phyloP scores from a whole-genome alignment of 257 asterid species.

The Nicotiana tomentosiformis region DNA sequence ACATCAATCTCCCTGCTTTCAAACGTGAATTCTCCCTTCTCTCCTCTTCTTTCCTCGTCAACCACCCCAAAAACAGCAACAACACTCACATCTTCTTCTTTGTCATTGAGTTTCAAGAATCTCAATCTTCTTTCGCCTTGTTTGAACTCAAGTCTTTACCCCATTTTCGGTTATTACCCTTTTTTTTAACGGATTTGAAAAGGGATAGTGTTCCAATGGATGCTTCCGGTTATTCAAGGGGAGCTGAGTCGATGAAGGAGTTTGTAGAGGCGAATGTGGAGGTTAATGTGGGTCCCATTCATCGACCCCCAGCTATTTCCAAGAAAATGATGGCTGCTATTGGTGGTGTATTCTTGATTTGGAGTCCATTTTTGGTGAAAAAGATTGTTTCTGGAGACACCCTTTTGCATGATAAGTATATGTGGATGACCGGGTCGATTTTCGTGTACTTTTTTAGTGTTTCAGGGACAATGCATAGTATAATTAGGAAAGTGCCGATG shows the following conservation, averaged over 20 bases:
- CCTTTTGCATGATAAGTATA: constrained; percentile 49
- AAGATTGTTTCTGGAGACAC: constrained; percentile 58
- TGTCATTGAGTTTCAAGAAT: constrained; percentile 59
- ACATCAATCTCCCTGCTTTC: constrained; percentile 51
- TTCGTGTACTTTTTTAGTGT: constrained; percentile 92
- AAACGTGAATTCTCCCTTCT: constrained; percentile 56
- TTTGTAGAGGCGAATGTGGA: constrained; percentile 48
- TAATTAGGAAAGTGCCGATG: constrained; percentile 92
- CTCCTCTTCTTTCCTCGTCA: constrained; percentile 53
- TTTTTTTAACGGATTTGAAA: constrained; percentile 44
- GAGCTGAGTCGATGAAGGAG: constrained; percentile 84
- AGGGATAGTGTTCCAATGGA: constrained; percentile 69
- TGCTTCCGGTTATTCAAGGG: constrained; percentile 48
- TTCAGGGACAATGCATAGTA: constrained; percentile 85
- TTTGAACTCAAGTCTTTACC: constrained; percentile 73
- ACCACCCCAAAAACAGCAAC: constrained; percentile 39
- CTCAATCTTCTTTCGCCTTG: constrained; percentile 51
- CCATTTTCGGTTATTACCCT: constrained; percentile 68
- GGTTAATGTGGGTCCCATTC: constrained; percentile 49
- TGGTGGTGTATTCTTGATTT: constrained; percentile 31
- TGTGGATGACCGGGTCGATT: constrained; percentile 83
- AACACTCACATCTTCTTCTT: constrained; percentile 55
- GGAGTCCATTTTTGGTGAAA: constrained; percentile 57
- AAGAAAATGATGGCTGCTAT: constrained; percentile 45
- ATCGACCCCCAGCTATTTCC: constrained; percentile 60